Percentiles rank a stretch among this genome's conserved stretches.
Conservation (phyloP, 495 filamentous ascomycete genomes). For the Penicillium herquei region DNA sequence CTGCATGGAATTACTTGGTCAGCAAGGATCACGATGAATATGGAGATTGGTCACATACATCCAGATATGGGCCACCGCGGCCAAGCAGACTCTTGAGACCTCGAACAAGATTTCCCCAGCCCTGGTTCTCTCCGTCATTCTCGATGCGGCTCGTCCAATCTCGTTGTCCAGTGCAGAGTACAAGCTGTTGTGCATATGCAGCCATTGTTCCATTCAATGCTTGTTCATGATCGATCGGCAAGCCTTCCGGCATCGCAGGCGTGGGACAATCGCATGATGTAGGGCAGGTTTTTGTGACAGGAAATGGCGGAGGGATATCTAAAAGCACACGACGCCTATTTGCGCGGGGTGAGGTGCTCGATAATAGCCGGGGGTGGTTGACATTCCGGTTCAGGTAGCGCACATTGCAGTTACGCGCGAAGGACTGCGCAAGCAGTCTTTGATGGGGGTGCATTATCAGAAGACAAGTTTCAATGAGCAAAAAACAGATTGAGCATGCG, state of each 20-base stretch:
- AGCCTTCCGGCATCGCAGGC: conserved; percentile 59
- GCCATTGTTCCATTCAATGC: conserved; percentile 73
- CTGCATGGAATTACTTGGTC: conserved; percentile 39
- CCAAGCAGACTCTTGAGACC: conserved; percentile 67
- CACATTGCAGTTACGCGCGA: conserved; percentile 20
- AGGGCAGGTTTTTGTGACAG: conserved; percentile 61
- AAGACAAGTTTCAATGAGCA: neutral
- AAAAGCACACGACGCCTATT: conserved; percentile 29
- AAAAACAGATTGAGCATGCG: neutral
- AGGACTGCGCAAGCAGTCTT: conserved; percentile 12
- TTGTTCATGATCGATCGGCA: conserved; percentile 73
- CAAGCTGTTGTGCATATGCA: conserved; percentile 74
- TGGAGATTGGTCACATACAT: conserved; percentile 54
- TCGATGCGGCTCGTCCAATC: conserved; percentile 78
- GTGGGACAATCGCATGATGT: conserved; percentile 72
- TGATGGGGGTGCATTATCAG: conserved; percentile 5
- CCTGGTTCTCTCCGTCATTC: conserved; percentile 51
- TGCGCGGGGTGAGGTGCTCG: conserved; percentile 19
- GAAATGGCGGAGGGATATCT: conserved; percentile 43
- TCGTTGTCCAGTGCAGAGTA: conserved; percentile 73
- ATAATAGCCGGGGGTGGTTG: conserved; percentile 22
- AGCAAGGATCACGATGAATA: neutral
- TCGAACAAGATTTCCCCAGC: conserved; percentile 61
- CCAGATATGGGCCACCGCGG: conserved; percentile 62
- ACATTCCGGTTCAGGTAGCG: conserved; percentile 1